Percentiles rank a stretch among this genome's conserved stretches.
Evolutionary conservation across 306 rosid species (phyloP).

Genomic region (Casuarina glauca): DNA sequence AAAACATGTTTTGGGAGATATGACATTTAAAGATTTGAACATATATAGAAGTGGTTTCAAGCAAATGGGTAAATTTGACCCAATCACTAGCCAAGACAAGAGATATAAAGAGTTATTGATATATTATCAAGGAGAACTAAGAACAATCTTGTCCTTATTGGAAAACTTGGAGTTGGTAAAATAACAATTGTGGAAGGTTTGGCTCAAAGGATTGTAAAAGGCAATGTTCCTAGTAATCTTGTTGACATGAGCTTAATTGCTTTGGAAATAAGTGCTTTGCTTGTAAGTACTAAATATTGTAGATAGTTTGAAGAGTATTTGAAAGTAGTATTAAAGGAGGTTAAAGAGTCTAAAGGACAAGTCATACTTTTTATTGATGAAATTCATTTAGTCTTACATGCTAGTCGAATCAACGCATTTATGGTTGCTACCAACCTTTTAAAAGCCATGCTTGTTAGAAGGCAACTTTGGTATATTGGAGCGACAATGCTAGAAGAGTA

Average conservation of each 20-base stretch:
- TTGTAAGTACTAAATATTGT: conserved; percentile 81
- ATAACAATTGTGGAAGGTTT: conserved; percentile 91
- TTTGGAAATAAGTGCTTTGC: conserved; percentile 88
- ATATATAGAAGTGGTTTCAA: conserved; percentile 84
- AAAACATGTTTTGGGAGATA: conserved; percentile 83
- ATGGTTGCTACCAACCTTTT: too few species aligned
- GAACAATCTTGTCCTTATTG: conserved; percentile 88
- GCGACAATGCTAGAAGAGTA: conserved; percentile 60
- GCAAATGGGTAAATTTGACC: conserved; percentile 86
- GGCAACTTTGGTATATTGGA: too few species aligned
- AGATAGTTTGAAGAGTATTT: conserved; percentile 88
- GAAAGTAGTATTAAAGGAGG: conserved; percentile 87
- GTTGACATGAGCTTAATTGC: conserved; percentile 84
- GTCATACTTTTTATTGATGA: conserved; percentile 47
- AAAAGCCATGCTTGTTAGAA: too few species aligned
- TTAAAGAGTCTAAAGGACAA: conserved; percentile 45
- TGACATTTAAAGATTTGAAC: conserved; percentile 69
- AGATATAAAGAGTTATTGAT: conserved; percentile 73
- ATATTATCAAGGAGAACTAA: conserved; percentile 81
- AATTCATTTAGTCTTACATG: conserved; percentile 69
- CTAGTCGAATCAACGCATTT: too few species aligned
- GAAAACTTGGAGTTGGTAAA: conserved; percentile 96
- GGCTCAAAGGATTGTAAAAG: conserved; percentile 81
- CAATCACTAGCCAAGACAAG: conserved; percentile 88
- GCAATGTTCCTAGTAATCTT: conserved; percentile 84